phyloP scores from a whole-genome alignment of 305 asterid genomes.

The Rubia tinctorum region DNA sequence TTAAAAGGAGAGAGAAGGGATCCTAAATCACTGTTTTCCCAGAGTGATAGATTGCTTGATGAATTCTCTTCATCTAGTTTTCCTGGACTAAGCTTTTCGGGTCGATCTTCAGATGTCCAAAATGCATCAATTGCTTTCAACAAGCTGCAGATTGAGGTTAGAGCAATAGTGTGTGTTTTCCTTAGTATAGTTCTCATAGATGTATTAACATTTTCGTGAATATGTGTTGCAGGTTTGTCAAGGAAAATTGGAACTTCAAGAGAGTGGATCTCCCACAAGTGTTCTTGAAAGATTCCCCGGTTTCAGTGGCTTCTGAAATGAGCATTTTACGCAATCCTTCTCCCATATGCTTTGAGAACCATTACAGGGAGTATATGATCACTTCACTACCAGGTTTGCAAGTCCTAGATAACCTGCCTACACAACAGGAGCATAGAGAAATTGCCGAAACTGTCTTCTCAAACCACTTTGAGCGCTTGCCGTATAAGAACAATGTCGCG shows the following conservation, averaged over 20 bases:
- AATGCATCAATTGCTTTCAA: background rate
- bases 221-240: slow-evolving; percentile 25
- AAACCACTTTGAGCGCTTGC: slow-evolving; percentile 62
- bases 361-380: slow-evolving; percentile 31
- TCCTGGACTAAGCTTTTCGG: slow-evolving; percentile 10
- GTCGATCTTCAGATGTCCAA: slow-evolving; percentile 11
- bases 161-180: background rate
- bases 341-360: slow-evolving; percentile 29
- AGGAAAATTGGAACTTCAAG: slow-evolving; percentile 29
- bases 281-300: slow-evolving; percentile 22
- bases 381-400: slow-evolving; percentile 26
- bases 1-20: slow-evolving; percentile 21
- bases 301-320: slow-evolving; percentile 15
- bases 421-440: slow-evolving; percentile 30
- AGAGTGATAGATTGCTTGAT: slow-evolving; percentile 4
- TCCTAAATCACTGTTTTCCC: slow-evolving; percentile 12
- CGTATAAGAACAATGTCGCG: slow-evolving; percentile 58
- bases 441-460: slow-evolving; percentile 45
- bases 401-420: slow-evolving; percentile 27
- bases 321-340: slow-evolving; percentile 23
- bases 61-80: background rate
- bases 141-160: slow-evolving; percentile 29
- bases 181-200: background rate
- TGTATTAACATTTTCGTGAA: background rate
- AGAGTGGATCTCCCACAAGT: slow-evolving; percentile 32